Base-by-base conservation (phyloP, 805 yeast genomes). In the Wickerhamomyces bisporus region DNA sequence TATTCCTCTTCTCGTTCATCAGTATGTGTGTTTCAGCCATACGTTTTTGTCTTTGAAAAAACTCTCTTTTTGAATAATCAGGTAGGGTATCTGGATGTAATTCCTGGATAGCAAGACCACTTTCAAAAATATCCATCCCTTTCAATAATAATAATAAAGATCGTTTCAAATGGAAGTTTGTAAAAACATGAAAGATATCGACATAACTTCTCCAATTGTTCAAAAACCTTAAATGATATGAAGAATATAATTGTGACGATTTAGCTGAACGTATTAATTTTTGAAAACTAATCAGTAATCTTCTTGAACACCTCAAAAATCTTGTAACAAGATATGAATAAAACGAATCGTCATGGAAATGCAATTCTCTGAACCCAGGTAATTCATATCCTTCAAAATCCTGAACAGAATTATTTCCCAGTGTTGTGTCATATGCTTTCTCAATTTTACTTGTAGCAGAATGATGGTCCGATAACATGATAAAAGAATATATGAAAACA, bases 201-300 rank as follows among this genome's bases (percentile, higher is more conserved):
- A 36, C 35, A 16, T 34, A 34, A 8, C 13, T 11, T 29, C 43
- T 34, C 46, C 46, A 42, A 7, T 13, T 6, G 27, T 35, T 42
- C 28, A 42, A 28, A 18, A 40, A 36, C 26, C n/a, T 34, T 14
- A 42, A 23, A 35, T 42, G 46, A 7, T 12, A 3, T 2, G 18
- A 6, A 7, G 32, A 26, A 26, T 34, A 36, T 6, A 20, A 16
- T 30, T 9, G 17, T 12, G 17, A 6, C 14, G 13, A 17, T 2
- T 26, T 15, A 8, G 3, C 13, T 18, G 18, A 12, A 9, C 17
- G 23, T 21, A 26, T 17, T 30, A 30, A 14, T 3, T 8, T 26
- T 20, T 27, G 17, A 33, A 33, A 18, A n/a, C 31, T 28, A 4
- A 34, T 31, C 17, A 31, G 16, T 16, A 30, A 9, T 13, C n/a